A percentile compares a stretch with the other conserved stretches of the same genome.
phyloP scores from a whole-genome alignment of 1,284 basidiomycete species.

The Ustilago cynodontis region DNA sequence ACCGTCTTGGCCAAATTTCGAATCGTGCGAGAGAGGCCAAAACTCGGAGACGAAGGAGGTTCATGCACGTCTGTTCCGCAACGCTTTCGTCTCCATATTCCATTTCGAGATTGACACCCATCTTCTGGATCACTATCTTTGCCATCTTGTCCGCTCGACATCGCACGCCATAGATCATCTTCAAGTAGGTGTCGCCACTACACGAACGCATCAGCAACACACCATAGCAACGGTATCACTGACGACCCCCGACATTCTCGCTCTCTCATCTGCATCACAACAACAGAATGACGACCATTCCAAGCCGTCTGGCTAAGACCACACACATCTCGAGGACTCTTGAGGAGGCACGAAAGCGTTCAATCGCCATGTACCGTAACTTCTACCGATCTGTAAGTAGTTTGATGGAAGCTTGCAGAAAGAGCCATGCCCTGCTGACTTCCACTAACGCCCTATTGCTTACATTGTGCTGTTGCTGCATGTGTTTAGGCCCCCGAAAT shows the following conservation, averaged over 20 bases:
- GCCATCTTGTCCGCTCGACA: conserved; percentile 19
- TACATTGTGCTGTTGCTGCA: not conserved
- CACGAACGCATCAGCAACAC: not conserved
- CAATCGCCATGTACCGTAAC: conserved; percentile 85
- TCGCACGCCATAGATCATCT: conserved; percentile 21
- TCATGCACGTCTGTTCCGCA: conserved; percentile 25
- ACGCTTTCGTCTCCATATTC: conserved; percentile 29
- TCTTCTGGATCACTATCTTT: not conserved
- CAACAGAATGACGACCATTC: conserved; percentile 83
- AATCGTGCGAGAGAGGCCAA: conserved; percentile 42
- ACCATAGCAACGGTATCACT: not conserved
- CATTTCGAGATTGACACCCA: not conserved
- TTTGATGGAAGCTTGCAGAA: not conserved
- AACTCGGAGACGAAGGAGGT: conserved; percentile 23
- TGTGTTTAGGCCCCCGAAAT: conserved; percentile 86
- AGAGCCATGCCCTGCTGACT: not conserved
- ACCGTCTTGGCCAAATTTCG: not conserved
- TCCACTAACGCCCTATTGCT: not conserved
- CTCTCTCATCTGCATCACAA: not conserved
- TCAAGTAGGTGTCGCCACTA: conserved; percentile 25
- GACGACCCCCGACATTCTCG: not conserved
- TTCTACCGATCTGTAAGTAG: conserved; percentile 87
- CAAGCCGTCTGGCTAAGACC: conserved; percentile 83
- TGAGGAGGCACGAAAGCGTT: conserved; percentile 79
- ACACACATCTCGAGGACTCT: conserved; percentile 73